Percentiles rank a stretch among this genome's conserved stretches.
Conservation (phyloP, 2,329 filamentous ascomycete species). For the Colletotrichum costaricense region DNA sequence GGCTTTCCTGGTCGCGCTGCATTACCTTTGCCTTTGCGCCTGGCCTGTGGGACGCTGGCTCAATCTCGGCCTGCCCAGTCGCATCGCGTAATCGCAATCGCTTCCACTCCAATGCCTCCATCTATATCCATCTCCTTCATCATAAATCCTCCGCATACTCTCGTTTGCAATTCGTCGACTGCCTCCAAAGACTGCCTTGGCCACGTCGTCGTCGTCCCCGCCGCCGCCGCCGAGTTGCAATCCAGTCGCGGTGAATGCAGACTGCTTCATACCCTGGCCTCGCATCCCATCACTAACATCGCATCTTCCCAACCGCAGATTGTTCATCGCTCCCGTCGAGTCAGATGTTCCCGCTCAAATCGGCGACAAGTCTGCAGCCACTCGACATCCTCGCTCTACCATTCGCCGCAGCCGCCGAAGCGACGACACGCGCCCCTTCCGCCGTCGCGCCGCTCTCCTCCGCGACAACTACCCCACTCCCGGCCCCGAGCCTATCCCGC, state of each 20-base stretch:
- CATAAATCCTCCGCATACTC: neutral
- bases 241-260: constrained; percentile 30
- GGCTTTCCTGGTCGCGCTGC: constrained; percentile 18
- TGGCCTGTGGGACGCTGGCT: constrained; percentile 31
- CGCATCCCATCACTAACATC: constrained; percentile 25
- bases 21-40: constrained; percentile 14
- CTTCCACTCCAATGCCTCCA: constrained; percentile 16
- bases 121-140: constrained; percentile 6
- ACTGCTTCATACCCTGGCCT: constrained; percentile 5
- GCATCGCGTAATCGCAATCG: constrained; percentile 18
- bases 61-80: constrained; percentile 32
- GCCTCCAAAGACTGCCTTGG: neutral
- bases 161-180: neutral
- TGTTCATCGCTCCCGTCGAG: constrained; percentile 59
- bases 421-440: constrained; percentile 46
- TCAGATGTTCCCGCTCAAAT: constrained; percentile 53
- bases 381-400: constrained; percentile 48
- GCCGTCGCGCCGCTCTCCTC: constrained; percentile 40
- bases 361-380: constrained; percentile 40
- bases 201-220: neutral
- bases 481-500: constrained; percentile 23
- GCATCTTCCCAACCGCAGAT: constrained; percentile 43
- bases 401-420: constrained; percentile 52
- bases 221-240: constrained; percentile 7
- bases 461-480: constrained; percentile 33